These are phyloP conservation scores for Talaromyces verruculosus DNA, from an alignment of 2,329 filamentous ascomycete species.

Conservation along the genomic window DNA sequence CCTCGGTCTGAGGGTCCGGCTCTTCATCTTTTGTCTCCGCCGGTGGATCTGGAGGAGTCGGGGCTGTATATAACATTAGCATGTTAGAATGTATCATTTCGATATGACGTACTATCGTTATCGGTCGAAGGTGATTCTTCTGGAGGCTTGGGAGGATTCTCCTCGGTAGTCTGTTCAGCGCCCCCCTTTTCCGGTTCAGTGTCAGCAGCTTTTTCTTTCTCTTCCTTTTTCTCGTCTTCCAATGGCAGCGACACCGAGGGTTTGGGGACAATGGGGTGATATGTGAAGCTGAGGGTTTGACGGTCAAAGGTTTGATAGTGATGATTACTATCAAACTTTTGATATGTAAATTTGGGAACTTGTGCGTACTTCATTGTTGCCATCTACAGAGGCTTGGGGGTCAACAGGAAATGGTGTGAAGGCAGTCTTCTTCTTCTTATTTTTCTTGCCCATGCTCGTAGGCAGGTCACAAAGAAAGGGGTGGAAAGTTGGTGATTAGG, in stretches of 20 bases:
- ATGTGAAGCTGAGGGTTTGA: slow-evolving; percentile 39
- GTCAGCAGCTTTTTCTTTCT: slow-evolving; percentile 40
- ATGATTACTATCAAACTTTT: slow-evolving; percentile 42
- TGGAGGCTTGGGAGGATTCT: slow-evolving; percentile 28
- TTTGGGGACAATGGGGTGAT: slow-evolving; percentile 37
- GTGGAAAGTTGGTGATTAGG: slow-evolving; percentile 3
- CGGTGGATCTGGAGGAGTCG: slow-evolving; percentile 32
- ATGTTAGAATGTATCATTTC: neutral
- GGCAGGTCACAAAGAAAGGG: slow-evolving; percentile 30
- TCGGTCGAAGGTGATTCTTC: slow-evolving; percentile 31
- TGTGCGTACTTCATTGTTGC: slow-evolving; percentile 45
- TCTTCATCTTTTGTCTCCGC: slow-evolving; percentile 29
- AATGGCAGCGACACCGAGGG: slow-evolving; percentile 36
- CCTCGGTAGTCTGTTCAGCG: slow-evolving; percentile 27
- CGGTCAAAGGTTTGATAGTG: slow-evolving; percentile 48
- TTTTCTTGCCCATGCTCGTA: slow-evolving; percentile 38
- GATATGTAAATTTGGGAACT: slow-evolving; percentile 45
- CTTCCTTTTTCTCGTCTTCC: slow-evolving; percentile 40
- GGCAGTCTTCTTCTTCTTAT: slow-evolving; percentile 39
- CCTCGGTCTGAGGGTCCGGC: slow-evolving; percentile 23
- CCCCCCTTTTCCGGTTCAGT: slow-evolving; percentile 35
- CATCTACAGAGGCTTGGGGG: slow-evolving; percentile 30
- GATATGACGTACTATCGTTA: slow-evolving; percentile 32
- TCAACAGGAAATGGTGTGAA: slow-evolving; percentile 31
- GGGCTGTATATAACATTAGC: slow-evolving; percentile 9